A percentile compares a stretch with the other conserved stretches of the same genome.
phyloP scores from a whole-genome alignment of 345 rosid species.

The Ceriops zippeliana region DNA sequence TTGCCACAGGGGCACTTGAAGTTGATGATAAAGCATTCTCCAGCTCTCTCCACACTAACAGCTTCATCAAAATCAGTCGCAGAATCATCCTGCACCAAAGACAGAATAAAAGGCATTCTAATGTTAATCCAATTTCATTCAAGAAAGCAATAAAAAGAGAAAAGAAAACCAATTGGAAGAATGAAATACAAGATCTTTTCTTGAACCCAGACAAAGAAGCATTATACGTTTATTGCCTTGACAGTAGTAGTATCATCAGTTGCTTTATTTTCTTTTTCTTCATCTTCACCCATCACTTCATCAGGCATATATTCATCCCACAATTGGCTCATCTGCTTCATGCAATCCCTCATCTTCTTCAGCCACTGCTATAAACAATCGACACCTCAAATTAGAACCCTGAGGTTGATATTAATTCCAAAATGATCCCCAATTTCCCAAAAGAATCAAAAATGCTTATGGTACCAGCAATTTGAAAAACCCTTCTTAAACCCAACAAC shows the following conservation, averaged over 20 bases:
- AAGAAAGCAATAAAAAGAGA: no score
- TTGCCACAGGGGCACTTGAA: constrained; percentile 47
- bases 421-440: no score
- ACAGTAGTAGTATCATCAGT: background rate
- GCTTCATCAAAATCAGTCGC: constrained; percentile 35
- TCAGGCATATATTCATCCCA: constrained; percentile 24
- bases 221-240: no score
- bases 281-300: background rate
- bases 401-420: no score
- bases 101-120: background rate
- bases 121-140: no score
- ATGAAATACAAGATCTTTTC: no score
- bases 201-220: no score
- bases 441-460: no score
- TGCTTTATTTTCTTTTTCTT: constrained; percentile 13
- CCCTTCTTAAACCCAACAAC: no score
- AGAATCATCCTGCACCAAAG: constrained; percentile 17
- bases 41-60: constrained; percentile 45
- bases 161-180: no score
- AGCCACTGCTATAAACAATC: constrained; percentile 26
- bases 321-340: constrained; percentile 40
- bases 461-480: no score
- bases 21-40: constrained; percentile 34
- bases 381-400: no score
- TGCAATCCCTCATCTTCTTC: constrained; percentile 33